Conservation (phyloP, 73 alveolate genomes). For the Tetrahymena borealis region DNA sequence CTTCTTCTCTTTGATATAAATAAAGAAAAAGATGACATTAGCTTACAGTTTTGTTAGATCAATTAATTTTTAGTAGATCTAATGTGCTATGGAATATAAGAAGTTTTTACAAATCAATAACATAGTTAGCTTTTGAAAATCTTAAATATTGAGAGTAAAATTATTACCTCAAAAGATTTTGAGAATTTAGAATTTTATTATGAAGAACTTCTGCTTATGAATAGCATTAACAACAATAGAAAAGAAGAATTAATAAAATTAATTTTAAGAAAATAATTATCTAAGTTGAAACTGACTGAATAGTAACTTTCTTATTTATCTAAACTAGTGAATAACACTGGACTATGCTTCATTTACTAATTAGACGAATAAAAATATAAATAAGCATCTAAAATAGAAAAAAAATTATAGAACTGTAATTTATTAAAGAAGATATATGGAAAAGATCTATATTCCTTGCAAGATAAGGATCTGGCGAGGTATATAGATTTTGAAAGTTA, state of each 20-base stretch:
- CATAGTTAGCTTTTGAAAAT: not conserved
- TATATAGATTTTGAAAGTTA: not conserved
- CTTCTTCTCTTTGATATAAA: not conserved
- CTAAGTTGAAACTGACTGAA: not conserved
- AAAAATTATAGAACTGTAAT: not conserved
- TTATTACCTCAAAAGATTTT: not conserved
- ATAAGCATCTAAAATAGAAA: not conserved
- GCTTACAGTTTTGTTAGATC: not conserved
- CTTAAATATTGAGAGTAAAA: not conserved
- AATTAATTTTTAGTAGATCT: not conserved
- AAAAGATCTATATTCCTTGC: not conserved
- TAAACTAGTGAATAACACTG: not conserved
- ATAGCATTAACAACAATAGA: not conserved
- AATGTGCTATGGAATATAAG: not conserved
- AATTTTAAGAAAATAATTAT: too few species aligned
- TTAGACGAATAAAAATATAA: not conserved
- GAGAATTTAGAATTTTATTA: not conserved
- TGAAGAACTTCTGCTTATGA: not conserved
- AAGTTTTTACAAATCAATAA: not conserved
- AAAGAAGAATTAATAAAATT: not conserved
- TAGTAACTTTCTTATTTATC: not conserved
- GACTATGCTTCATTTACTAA: not conserved
- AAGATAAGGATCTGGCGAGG: not conserved
- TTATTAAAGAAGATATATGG: not conserved
- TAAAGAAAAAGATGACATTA: not conserved